Evolutionary conservation across 2,329 filamentous ascomycete genomes (phyloP).

Genomic region (Triangularia setosa): DNA sequence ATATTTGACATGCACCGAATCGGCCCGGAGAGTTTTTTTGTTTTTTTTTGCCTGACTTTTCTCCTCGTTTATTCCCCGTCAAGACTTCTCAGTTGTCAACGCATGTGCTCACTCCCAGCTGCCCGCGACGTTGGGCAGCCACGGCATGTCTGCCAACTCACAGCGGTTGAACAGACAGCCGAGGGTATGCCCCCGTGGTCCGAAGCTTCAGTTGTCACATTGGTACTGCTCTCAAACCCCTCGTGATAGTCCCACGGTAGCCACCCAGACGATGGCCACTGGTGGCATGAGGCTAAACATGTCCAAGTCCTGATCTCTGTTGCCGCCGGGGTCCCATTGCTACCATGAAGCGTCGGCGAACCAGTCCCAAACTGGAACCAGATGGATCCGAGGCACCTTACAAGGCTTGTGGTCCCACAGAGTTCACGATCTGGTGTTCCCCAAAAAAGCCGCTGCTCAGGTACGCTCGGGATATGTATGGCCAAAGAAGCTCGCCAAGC

Average conservation of each 20-base stretch:
- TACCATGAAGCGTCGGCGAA: not conserved
- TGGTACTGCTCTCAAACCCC: not conserved
- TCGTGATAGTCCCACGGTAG: not conserved
- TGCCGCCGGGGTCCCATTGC: not conserved
- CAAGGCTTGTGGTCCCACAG: conserved; percentile 7
- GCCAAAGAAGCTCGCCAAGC: not conserved
- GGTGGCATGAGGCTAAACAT: not conserved
- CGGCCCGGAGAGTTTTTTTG: not conserved
- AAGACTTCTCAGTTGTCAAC: not conserved
- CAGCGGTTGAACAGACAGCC: not conserved
- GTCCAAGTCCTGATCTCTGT: not conserved
- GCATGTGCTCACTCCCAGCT: not conserved
- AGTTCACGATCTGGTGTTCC: not conserved
- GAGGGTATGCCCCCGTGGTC: not conserved
- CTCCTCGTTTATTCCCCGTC: not conserved
- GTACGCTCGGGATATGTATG: conserved; percentile 1
- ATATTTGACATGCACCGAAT: not conserved
- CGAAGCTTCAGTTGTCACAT: not conserved
- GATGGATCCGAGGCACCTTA: not conserved
- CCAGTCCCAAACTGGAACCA: conserved; percentile 4
- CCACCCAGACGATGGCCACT: not conserved
- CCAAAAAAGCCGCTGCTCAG: not conserved
- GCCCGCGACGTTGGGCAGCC: not conserved
- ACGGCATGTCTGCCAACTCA: not conserved
- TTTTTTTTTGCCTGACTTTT: not conserved